Conservation (phyloP, 257 asterid genomes). For the Fraxinus anomala region DNA sequence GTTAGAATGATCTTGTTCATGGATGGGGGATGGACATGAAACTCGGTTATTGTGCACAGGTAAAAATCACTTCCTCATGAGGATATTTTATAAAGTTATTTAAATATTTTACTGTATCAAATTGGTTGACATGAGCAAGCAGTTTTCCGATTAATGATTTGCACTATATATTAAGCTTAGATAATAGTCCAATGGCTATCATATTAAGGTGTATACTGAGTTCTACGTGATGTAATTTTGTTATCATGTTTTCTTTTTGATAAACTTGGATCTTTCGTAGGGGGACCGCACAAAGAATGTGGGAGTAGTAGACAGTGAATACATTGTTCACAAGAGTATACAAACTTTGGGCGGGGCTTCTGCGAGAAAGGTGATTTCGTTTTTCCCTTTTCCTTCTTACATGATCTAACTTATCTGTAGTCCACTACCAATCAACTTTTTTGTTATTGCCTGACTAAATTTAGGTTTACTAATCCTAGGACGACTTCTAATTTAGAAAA, state of each 20-base stretch:
- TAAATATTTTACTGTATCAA: not conserved
- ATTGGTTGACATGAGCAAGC: conserved; percentile 14
- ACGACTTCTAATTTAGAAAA: not conserved
- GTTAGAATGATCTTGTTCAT: conserved; percentile 97
- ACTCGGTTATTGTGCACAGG: conserved; percentile 98
- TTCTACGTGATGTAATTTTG: not conserved
- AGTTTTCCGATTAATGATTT: not conserved
- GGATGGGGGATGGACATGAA: conserved; percentile 74
- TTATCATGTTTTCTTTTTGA: conserved; percentile 5
- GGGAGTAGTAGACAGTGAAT: conserved; percentile 95
- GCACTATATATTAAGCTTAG: not conserved
- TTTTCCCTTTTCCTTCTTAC: not conserved
- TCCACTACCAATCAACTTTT: not conserved
- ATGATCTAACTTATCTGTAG: not conserved
- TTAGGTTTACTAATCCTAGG: not conserved
- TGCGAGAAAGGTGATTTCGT: conserved; percentile 48
- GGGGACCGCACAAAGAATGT: conserved; percentile 88
- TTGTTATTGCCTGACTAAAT: not conserved
- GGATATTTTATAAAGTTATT: not conserved
- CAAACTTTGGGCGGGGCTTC: conserved; percentile 94
- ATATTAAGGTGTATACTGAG: not conserved
- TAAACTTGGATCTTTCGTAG: conserved; percentile 38
- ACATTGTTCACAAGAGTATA: conserved; percentile 91
- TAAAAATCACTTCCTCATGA: conserved; percentile 22
- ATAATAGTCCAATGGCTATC: not conserved